These are phyloP conservation scores for Drosera spatulata DNA, from an alignment of 179 eudicot genomes.

Conservation along the genomic window DNA sequence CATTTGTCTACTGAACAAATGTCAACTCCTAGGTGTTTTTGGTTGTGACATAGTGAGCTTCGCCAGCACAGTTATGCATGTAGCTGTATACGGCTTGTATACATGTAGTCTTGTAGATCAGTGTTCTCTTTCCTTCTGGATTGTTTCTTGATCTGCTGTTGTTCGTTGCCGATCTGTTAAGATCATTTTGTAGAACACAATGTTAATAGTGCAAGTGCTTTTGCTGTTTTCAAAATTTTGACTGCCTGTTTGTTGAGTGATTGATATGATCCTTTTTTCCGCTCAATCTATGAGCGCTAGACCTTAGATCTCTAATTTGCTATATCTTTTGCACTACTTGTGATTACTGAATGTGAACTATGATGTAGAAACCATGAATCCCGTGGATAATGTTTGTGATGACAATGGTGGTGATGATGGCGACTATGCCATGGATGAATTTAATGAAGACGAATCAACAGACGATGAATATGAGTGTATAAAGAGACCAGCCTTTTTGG, in stretches of 20 bases:
- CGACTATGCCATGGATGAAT: constrained; percentile 28
- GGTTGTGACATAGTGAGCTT: background rate
- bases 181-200: background rate
- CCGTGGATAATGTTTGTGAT: constrained; percentile 16
- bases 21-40: constrained; percentile 10
- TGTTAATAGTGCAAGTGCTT: background rate
- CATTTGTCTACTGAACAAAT: constrained; percentile 33
- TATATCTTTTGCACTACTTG: background rate
- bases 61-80: too few species aligned
- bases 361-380: constrained; percentile 16
- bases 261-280: constrained; percentile 1
- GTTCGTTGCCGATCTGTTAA: too few species aligned
- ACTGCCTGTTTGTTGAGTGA: constrained; percentile 9
- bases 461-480: constrained; percentile 62
- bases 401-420: constrained; percentile 14
- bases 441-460: constrained; percentile 36
- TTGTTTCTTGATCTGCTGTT: constrained; percentile 1
- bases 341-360: constrained; percentile 16
- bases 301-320: too few species aligned
- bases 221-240: constrained; percentile 3
- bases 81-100: too few species aligned
- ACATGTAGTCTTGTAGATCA: too few species aligned
- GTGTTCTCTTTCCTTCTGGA: constrained; percentile 9
- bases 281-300: too few species aligned
- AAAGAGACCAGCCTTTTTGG: constrained; percentile 69